Evolutionary conservation across 495 filamentous ascomycete species (phyloP).

Genomic region (Amniculicola lignicola): DNA sequence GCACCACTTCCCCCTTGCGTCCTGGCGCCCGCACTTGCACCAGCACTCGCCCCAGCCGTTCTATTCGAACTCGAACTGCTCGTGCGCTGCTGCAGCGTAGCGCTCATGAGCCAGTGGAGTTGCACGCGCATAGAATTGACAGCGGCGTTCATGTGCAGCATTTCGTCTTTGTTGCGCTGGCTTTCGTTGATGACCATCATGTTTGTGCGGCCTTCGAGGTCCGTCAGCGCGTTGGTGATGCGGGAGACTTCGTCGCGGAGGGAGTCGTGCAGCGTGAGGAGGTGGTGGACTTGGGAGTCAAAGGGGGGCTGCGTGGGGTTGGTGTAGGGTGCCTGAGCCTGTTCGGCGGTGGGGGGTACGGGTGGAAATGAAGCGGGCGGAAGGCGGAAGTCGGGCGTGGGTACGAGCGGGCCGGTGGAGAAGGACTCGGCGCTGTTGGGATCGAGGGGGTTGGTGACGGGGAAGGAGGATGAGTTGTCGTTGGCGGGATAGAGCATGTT

Average conservation of each 20-base stretch:
- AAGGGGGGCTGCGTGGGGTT: slow-evolving; percentile 36
- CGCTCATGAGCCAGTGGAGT: slow-evolving; percentile 65
- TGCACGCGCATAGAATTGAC: slow-evolving; percentile 63
- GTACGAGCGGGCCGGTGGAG: slow-evolving; percentile 14
- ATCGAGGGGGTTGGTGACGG: slow-evolving; percentile 29
- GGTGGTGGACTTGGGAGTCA: slow-evolving; percentile 53
- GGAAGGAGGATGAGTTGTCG: slow-evolving; percentile 26
- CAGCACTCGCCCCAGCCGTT: slow-evolving; percentile 11
- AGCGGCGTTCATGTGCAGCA: slow-evolving; percentile 63
- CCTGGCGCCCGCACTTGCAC: not conserved
- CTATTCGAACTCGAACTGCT: slow-evolving; percentile 6
- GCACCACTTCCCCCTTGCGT: slow-evolving; percentile 19
- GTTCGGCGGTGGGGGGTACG: slow-evolving; percentile 14
- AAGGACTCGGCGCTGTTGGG: slow-evolving; percentile 26
- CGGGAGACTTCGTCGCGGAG: slow-evolving; percentile 62
- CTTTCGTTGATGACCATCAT: slow-evolving; percentile 69
- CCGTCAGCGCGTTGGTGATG: slow-evolving; percentile 55
- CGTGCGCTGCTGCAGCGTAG: slow-evolving; percentile 50
- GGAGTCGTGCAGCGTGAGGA: slow-evolving; percentile 66
- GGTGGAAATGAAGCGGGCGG: slow-evolving; percentile 30
- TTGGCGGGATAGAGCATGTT: slow-evolving; percentile 39
- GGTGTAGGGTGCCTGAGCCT: slow-evolving; percentile 19
- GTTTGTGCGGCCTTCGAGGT: slow-evolving; percentile 62
- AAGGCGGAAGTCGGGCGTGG: slow-evolving; percentile 33
- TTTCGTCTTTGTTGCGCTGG: slow-evolving; percentile 63